Evolutionary conservation across 192 early-diverging fungal species (phyloP), one percentile per base, ranked within the genome.

Genomic region (Coemansia sp.): DNA sequence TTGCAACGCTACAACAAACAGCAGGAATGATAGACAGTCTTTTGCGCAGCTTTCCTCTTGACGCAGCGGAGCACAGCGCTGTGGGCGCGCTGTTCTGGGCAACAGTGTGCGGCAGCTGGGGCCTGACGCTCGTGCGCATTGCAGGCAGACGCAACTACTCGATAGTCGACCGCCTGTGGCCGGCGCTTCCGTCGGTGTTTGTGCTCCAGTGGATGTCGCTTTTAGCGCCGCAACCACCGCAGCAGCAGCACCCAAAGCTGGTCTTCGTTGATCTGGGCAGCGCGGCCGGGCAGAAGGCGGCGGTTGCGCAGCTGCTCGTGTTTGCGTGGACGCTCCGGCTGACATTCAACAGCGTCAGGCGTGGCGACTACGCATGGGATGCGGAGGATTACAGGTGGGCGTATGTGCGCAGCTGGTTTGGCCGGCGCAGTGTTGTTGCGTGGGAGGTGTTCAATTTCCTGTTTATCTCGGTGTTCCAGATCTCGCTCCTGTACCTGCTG

Each of bases 381-480:
- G 84, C 76, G 6, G 88, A 96, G 65, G 94, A 95, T 54, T 92
- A 94, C 68, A 87, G 94, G 2, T 97, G 90, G 88, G 72, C 72
- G 5, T 78, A 79, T 13, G 81, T 89, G 19, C 69, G 64, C 26
- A 44, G 59, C 23, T 19, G 56, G 21, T 47, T 62, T 32, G 26
- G 42, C 1, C 26, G 26, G 0, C 26, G 26, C 3, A 45, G 4
- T 21, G 66, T 12, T 32, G 12, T 85, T 3, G 63, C 75, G 6
- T 94, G 92, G 87, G 78, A 88, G 62, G 10, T 88, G 6, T 86
- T 92, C 58, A 90, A 91, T 65, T 58, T 92, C 38, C 44, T 81
- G 38, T 94, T 95, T 70, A 94, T 95, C 54, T 78, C 91, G 15
- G 45, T 86, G 18, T 91, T 86, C 64, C 94, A 97, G 75, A 78